Percentiles rank a stretch among this genome's conserved stretches.
Evolutionary conservation across 1,284 basidiomycete species (phyloP).

Genomic region (Cryptococcus sp.): DNA sequence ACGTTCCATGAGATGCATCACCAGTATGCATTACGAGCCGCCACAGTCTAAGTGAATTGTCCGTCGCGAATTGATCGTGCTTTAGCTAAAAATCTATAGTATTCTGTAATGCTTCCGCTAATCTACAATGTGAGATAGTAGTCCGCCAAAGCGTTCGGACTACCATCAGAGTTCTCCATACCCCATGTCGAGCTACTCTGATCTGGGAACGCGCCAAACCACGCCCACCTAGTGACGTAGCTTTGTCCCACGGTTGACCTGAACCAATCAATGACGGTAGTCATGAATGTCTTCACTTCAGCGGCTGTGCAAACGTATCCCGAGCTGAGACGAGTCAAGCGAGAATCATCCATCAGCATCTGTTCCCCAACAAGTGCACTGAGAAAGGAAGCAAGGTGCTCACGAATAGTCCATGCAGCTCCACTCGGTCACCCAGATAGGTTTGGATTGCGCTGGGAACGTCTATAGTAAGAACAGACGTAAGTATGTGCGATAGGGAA

Average conservation of each 20-base stretch:
- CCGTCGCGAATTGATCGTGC: too few species aligned
- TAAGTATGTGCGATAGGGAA: constrained; percentile 4
- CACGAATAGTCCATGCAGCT: constrained; percentile 24
- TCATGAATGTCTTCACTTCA: constrained; percentile 34
- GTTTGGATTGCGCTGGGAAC: constrained; percentile 21
- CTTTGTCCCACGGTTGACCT: constrained; percentile 17
- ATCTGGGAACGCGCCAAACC: constrained; percentile 38
- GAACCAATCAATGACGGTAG: constrained; percentile 29
- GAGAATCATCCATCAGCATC: too few species aligned
- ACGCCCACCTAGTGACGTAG: constrained; percentile 35
- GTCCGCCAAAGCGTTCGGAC: constrained; percentile 30
- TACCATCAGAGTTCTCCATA: constrained; percentile 27
- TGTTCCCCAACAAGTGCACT: too few species aligned
- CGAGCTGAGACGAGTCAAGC: neutral
- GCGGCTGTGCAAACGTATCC: constrained; percentile 25
- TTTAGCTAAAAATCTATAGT: too few species aligned
- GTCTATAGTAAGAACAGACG: constrained; percentile 1
- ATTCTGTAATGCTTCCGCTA: neutral
- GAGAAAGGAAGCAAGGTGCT: too few species aligned
- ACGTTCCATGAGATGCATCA: too few species aligned
- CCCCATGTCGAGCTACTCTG: constrained; percentile 21
- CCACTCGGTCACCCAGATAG: constrained; percentile 43
- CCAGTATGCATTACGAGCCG: too few species aligned
- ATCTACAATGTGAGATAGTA: constrained; percentile 19
- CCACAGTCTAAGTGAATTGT: too few species aligned